phyloP scores from a whole-genome alignment of 202 grass and related monocot species.

The Bolboschoenoplectus hybrid region DNA sequence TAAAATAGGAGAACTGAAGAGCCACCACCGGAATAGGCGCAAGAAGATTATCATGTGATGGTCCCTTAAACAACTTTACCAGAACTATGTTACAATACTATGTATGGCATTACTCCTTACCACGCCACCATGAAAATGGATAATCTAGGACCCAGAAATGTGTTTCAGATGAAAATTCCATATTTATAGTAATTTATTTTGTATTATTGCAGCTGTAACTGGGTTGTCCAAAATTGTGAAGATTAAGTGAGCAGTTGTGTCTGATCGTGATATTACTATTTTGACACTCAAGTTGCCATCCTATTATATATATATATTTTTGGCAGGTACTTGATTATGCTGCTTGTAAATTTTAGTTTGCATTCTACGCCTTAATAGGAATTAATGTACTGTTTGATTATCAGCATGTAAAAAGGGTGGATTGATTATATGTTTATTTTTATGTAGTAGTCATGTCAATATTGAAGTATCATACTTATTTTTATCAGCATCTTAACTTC shows the following conservation, averaged over 20 bases:
- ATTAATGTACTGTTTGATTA: not conserved
- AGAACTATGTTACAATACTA: not conserved
- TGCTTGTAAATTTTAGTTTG: not conserved
- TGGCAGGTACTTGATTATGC: not conserved
- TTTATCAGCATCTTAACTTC: no score
- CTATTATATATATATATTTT: not conserved
- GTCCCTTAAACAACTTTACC: not conserved
- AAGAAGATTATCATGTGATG: conserved; percentile 39
- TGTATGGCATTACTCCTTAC: not conserved
- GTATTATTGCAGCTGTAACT: conserved; percentile 1
- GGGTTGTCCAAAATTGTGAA: conserved; percentile 1
- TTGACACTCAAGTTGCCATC: not conserved
- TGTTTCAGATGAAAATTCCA: not conserved
- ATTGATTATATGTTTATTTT: not conserved
- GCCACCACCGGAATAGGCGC: conserved; percentile 32
- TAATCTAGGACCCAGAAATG: not conserved
- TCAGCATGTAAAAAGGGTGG: not conserved
- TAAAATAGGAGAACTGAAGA: conserved; percentile 35
- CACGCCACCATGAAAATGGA: not conserved
- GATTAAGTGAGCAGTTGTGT: not conserved
- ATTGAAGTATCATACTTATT: not conserved
- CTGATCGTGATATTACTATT: not conserved
- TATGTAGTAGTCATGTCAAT: not conserved
- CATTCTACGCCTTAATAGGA: not conserved
- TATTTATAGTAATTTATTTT: conserved; percentile 18